Percentiles rank a stretch among this genome's conserved stretches.
Evolutionary conservation across 768 basidiomycete species (phyloP).

Genomic region (Boletus tylopilopsis): DNA sequence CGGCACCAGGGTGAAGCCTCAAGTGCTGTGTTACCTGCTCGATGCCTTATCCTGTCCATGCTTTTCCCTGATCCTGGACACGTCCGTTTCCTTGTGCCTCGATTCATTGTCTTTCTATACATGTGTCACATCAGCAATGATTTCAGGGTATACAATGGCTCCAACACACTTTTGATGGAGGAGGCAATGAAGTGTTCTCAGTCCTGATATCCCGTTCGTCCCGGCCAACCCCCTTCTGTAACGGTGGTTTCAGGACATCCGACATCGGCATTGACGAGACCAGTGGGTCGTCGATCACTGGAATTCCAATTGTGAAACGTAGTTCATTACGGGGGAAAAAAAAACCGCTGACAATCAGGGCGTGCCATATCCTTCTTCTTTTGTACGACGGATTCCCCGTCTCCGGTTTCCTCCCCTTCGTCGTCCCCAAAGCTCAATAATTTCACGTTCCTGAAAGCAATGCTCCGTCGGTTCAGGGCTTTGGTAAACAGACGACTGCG

Average conservation of each 20-base stretch:
- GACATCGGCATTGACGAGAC: slow-evolving; percentile 7
- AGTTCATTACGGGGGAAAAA: background rate
- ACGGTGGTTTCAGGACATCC: slow-evolving; percentile 1
- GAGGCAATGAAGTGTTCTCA: background rate
- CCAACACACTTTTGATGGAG: slow-evolving; percentile 17
- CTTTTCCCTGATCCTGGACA: slow-evolving; percentile 70
- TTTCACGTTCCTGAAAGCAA: slow-evolving; percentile 67
- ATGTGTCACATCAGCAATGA: background rate
- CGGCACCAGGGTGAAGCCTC: too few relatives aligned
- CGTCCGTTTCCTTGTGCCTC: slow-evolving; percentile 40
- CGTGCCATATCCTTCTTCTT: slow-evolving; percentile 83
- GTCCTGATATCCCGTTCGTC: background rate
- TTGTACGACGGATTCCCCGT: slow-evolving; percentile 47
- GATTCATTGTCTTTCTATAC: slow-evolving; percentile 3
- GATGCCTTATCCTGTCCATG: slow-evolving; percentile 70
- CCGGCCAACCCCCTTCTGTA: background rate
- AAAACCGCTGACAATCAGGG: slow-evolving; percentile 66
- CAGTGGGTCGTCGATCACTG: slow-evolving; percentile 23
- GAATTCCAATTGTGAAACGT: background rate
- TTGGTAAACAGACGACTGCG: background rate
- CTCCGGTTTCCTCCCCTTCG: slow-evolving; percentile 56
- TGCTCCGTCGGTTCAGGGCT: background rate
- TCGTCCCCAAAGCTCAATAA: slow-evolving; percentile 85
- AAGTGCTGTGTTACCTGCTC: slow-evolving; percentile 42
- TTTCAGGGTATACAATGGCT: background rate